Evolutionary conservation across 768 basidiomycete species (phyloP).

Genomic region (Agrocybe praecox): DNA sequence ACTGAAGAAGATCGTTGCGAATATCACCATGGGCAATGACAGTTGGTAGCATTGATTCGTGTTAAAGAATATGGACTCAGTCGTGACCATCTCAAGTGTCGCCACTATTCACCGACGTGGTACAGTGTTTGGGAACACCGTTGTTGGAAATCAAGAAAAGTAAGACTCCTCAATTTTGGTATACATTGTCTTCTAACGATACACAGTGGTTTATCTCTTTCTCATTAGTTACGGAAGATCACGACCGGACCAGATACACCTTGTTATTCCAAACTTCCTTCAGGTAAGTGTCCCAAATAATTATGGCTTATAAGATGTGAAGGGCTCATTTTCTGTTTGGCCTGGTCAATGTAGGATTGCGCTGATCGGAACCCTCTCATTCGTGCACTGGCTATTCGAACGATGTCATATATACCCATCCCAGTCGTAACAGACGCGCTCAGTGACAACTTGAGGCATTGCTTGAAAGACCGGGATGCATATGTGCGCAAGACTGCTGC

Average conservation of each 20-base stretch:
- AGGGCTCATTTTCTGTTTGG: not conserved
- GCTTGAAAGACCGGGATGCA: conserved; percentile 91
- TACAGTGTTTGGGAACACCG: conserved; percentile 94
- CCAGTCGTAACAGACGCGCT: conserved; percentile 85
- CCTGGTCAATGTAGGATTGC: conserved; percentile 72
- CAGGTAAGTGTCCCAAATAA: conserved; percentile 53
- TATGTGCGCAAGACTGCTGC: conserved; percentile 99
- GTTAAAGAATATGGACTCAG: conserved; percentile 21
- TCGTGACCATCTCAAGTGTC: conserved; percentile 65
- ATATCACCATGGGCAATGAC: conserved; percentile 99
- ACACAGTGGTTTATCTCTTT: conserved; percentile 94
- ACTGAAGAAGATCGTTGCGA: conserved; percentile 96
- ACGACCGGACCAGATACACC: conserved; percentile 90
- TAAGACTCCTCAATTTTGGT: conserved; percentile 36
- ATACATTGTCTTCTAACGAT: conserved; percentile 15
- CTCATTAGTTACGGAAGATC: conserved; percentile 95
- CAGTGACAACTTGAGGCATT: conserved; percentile 88
- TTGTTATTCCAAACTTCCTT: conserved; percentile 89
- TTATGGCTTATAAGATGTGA: not conserved
- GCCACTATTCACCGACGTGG: conserved; percentile 91
- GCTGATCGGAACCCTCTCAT: conserved; percentile 96
- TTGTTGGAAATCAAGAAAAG: conserved; percentile 99
- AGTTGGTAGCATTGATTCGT: conserved; percentile 61
- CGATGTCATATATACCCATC: conserved; percentile 98
- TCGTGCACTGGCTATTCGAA: conserved; percentile 94